A percentile compares a stretch with the other conserved stretches of the same genome.
Conservation (phyloP, 2,329 filamentous ascomycete genomes). For the Cladosporium sp. region DNA sequence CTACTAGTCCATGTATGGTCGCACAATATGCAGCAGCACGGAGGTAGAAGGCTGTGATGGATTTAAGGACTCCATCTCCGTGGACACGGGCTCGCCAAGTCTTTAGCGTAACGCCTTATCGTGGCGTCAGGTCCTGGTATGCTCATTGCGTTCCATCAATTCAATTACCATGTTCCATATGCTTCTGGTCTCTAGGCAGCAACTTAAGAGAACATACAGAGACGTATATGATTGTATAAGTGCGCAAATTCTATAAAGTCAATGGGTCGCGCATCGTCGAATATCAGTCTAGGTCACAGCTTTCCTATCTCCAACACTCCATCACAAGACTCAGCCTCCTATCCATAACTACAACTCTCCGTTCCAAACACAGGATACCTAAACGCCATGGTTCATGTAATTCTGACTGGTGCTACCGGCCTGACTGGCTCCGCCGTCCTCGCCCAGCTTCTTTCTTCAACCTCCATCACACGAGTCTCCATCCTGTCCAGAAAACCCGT, state of each 20-base stretch:
- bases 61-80: neutral
- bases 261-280: neutral
- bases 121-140: neutral
- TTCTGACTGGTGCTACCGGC: constrained; percentile 49
- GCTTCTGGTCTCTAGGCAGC: neutral
- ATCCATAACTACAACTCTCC: neutral
- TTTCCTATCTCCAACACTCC: neutral
- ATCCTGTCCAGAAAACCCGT: constrained; percentile 69
- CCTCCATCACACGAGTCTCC: constrained; percentile 64
- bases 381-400: constrained; percentile 40
- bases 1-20: neutral
- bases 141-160: neutral
- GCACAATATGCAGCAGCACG: neutral
- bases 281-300: neutral
- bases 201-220: neutral
- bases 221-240: neutral
- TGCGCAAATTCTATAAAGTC: neutral
- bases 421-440: constrained; percentile 45
- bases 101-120: neutral
- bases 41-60: neutral
- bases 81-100: neutral
- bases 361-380: neutral
- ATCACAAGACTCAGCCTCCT: neutral
- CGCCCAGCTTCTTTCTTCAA: constrained; percentile 40
- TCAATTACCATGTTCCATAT: neutral